Base-by-base conservation (phyloP, 345 rosid genomes). In the Syzygium aqueum region DNA sequence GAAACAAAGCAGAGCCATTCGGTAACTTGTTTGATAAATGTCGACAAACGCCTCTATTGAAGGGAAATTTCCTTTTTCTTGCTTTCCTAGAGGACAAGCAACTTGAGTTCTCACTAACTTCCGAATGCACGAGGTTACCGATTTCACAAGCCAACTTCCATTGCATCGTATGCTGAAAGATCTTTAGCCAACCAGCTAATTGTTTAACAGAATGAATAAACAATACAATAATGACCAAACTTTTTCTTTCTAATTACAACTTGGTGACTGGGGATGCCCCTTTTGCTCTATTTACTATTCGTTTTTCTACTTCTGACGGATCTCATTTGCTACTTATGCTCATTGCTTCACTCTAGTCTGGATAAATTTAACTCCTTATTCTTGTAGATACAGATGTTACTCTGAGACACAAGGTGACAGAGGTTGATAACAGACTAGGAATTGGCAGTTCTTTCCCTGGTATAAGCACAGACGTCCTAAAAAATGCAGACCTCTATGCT, bases 381-480 rank as follows among this genome's bases (percentile, higher is more conserved):
- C 63, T 84, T 56, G 43, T 86, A 12, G 84, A 53, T 80, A 50
- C 89, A 95, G 97, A 89, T 88, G 89, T 89, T 86, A 84, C 89
- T 73, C 88, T 96, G 86, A 84, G 53, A 9, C 98, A 96, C 87
- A 94, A 92, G 91, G 98, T 96, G 84, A 89, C 95, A 50, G 93
- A 92, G 22, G 88, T 86, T 13, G 94, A 94, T 86, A 97, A 96
- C 94, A 93, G 87, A 86, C 93, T 96, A 86, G 95, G 97, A 23
- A 40, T 91, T 12, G 95, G 95, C 27, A 80, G 80, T 40, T 11
- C 51, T 46, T 92, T 92, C 77, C 92, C 91, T 30, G 94, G 94
- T 16, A 11, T 91, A 33, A 90, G 28, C 11, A 84, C 90, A 84
- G 87, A 88, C 50, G 80, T 89, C 84, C 86, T 92, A 82, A 65